These are phyloP conservation scores for Chrysoporthe deuterocubensis DNA, from an alignment of 2,329 filamentous ascomycete genomes.

Conservation along the genomic window DNA sequence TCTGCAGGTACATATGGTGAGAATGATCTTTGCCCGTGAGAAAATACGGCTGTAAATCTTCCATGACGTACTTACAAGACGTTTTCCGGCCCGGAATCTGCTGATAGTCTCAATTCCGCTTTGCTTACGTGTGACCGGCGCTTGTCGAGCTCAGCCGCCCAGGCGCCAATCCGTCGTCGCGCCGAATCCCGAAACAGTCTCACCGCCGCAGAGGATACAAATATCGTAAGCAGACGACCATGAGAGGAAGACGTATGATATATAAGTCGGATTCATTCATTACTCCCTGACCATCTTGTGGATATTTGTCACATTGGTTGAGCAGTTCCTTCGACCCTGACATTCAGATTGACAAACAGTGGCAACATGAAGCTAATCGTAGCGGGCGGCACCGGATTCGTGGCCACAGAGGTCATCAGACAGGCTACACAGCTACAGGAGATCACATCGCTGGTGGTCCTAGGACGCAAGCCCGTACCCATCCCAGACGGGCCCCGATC, in stretches of 20 bases:
- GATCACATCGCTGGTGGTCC: slow-evolving; percentile 46
- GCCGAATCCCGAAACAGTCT: background rate
- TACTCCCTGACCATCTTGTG: background rate
- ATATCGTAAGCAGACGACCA: background rate
- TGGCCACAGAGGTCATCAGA: slow-evolving; percentile 48
- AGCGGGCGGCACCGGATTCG: slow-evolving; percentile 46
- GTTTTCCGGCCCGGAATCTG: background rate
- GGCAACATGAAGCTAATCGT: slow-evolving; percentile 49
- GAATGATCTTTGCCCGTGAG: background rate
- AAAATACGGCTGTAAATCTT: background rate
- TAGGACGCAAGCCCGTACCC: slow-evolving; percentile 43
- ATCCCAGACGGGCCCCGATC: slow-evolving; percentile 20
- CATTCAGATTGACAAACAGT: background rate
- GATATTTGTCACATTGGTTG: background rate
- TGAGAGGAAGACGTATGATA: background rate
- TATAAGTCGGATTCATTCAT: background rate
- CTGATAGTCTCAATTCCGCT: background rate
- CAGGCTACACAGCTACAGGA: slow-evolving; percentile 42
- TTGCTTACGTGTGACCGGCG: background rate
- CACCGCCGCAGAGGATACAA: background rate
- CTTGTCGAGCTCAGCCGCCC: background rate
- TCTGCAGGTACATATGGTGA: background rate
- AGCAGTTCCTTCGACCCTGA: background rate
- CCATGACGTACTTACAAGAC: background rate
- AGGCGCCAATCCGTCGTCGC: background rate